Evolutionary conservation across 441 rosid genomes (phyloP).

Genomic region (Erodium trifolium): DNA sequence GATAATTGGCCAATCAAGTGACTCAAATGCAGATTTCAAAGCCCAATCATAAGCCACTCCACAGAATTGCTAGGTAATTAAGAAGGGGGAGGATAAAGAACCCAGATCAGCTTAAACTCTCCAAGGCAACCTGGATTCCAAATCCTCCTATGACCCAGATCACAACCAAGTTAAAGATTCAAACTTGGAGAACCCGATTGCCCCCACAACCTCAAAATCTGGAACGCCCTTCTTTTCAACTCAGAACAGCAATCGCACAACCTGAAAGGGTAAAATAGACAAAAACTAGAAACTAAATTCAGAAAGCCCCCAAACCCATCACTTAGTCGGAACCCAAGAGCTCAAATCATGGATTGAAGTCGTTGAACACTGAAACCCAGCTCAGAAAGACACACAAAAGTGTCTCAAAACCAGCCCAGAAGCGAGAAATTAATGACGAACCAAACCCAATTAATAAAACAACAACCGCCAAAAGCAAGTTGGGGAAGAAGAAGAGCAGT

Average conservation of each 20-base stretch:
- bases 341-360: conserved; percentile 20
- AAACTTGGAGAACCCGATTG: conserved; percentile 7
- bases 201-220: conserved; percentile 5
- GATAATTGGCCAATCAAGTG: conserved; percentile 19
- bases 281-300: conserved; percentile 8
- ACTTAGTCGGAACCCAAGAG: conserved; percentile 7
- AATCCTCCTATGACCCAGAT: conserved; percentile 20
- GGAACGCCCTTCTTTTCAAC: not conserved
- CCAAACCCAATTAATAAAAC: conserved; percentile 18
- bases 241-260: conserved; percentile 10
- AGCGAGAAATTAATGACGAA: conserved; percentile 10
- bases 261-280: conserved; percentile 6
- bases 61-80: conserved; percentile 14
- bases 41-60: conserved; percentile 25
- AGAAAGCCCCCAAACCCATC: conserved; percentile 18
- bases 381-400: conserved; percentile 11
- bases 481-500: conserved; percentile 17
- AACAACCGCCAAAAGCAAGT: conserved; percentile 18
- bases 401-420: not conserved
- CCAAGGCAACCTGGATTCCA: conserved; percentile 10
- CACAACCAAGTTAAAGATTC: conserved; percentile 7
- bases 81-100: not conserved
- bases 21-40: not conserved
- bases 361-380: conserved; percentile 13
- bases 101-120: not conserved